A percentile compares a stretch with the other conserved stretches of the same genome.
These are phyloP conservation scores for Babesia bovis DNA, from an alignment of 169 alveolate species.

Conservation along the genomic window DNA sequence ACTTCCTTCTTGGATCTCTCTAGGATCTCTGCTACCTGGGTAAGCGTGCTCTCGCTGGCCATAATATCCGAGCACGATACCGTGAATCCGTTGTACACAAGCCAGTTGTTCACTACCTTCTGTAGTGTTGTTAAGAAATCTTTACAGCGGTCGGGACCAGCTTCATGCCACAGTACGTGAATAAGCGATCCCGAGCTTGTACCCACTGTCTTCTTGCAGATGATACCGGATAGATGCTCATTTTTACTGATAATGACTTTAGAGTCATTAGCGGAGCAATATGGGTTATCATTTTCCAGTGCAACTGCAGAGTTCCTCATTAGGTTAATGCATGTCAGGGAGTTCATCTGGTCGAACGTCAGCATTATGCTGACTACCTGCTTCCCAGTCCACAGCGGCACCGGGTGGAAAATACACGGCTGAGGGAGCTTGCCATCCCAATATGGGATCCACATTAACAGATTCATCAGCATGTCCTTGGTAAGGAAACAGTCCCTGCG, in stretches of 20 bases:
- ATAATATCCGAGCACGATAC: constrained; percentile 98
- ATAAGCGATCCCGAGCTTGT: constrained; percentile 96
- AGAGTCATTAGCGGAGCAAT: constrained; percentile 58
- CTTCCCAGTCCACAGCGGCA: constrained; percentile 99
- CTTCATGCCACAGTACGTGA: constrained; percentile 97
- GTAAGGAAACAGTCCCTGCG: constrained; percentile 95
- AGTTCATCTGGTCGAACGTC: constrained; percentile 81
- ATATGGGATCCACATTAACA: constrained; percentile 95
- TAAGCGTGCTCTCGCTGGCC: constrained; percentile 90
- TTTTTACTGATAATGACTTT: constrained; percentile 93
- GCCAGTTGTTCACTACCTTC: constrained; percentile 96
- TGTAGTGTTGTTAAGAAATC: constrained; percentile 93
- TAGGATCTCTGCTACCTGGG: constrained; percentile 87
- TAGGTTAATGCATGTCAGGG: constrained; percentile 60
- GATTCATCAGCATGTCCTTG: constrained; percentile 89
- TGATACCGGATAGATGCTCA: constrained; percentile 94
- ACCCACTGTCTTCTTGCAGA: constrained; percentile 97
- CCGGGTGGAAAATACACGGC: constrained; percentile 97
- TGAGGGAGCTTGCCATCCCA: constrained; percentile 96
- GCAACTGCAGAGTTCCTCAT: constrained; percentile 58
- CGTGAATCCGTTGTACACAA: constrained; percentile 94
- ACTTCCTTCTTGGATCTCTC: constrained; percentile 84
- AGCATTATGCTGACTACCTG: constrained; percentile 95
- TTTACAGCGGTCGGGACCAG: constrained; percentile 95
- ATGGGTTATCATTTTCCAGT: constrained; percentile 35